Conservation (phyloP, 352 stramenopile genomes). For the Globisporangium nodosum region DNA sequence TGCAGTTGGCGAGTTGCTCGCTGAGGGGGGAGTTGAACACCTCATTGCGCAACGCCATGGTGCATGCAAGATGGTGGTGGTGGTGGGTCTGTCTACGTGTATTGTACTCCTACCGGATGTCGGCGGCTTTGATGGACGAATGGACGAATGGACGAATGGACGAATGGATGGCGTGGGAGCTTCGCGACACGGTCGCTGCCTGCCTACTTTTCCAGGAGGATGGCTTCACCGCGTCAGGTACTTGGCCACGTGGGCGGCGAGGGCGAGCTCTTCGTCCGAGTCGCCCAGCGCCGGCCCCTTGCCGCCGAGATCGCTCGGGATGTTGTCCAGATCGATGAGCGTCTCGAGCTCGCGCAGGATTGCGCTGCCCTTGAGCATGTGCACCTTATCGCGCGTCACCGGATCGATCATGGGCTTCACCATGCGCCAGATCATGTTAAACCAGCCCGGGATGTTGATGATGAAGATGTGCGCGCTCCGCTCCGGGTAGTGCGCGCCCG, state of each 20-base stretch:
- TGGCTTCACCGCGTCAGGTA: slow-evolving; percentile 27
- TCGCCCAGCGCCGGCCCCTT: slow-evolving; percentile 51
- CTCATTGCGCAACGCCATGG: background rate
- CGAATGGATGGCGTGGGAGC: too few species aligned
- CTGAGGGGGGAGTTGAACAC: background rate
- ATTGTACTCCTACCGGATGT: too few species aligned
- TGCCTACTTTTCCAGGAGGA: too few species aligned
- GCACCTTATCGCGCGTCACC: slow-evolving; percentile 93
- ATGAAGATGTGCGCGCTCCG: slow-evolving; percentile 93
- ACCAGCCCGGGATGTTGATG: slow-evolving; percentile 94
- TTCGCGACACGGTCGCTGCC: too few species aligned
- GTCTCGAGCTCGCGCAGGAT: slow-evolving; percentile 71
- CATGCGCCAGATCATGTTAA: slow-evolving; percentile 92
- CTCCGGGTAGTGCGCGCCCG: slow-evolving; percentile 91
- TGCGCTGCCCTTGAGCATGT: slow-evolving; percentile 79
- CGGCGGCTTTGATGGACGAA: too few species aligned
- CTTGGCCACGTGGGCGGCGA: slow-evolving; percentile 66
- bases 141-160: too few species aligned
- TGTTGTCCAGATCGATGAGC: slow-evolving; percentile 63
- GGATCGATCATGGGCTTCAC: slow-evolving; percentile 92
- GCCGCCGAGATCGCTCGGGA: slow-evolving; percentile 69
- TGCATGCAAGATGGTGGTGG: too few species aligned
- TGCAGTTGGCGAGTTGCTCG: background rate
- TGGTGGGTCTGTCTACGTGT: too few species aligned
- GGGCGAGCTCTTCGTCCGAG: slow-evolving; percentile 60